These are phyloP conservation scores for Trichosporon faecale DNA, from an alignment of 1,284 basidiomycete genomes.

Conservation along the genomic window DNA sequence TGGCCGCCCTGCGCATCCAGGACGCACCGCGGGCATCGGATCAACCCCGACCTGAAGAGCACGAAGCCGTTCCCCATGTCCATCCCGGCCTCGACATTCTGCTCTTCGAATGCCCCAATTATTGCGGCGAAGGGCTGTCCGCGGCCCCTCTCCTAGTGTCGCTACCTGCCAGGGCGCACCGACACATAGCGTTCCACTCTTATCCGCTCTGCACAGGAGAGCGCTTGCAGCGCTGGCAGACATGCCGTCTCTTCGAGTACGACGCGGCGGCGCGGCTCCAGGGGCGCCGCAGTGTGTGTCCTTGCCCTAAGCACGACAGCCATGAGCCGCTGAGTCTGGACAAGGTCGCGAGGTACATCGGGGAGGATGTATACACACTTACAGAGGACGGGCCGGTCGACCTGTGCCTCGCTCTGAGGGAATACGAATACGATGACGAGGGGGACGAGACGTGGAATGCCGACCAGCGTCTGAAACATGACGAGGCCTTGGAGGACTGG, in stretches of 20 bases:
- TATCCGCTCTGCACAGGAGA: no score
- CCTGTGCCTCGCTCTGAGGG: no score
- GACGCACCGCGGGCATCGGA: not conserved
- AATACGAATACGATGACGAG: not conserved
- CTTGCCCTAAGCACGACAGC: no score
- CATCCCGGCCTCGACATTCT: not conserved
- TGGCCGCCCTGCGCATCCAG: not conserved
- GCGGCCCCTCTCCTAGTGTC: not conserved
- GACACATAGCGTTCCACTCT: not conserved
- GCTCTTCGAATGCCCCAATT: not conserved
- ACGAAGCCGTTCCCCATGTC: not conserved
- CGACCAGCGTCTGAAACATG: not conserved
- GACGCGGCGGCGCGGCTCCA: no score
- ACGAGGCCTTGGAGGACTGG: not conserved
- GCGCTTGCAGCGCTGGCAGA: no score
- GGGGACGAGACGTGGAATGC: no score
- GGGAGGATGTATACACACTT: no score
- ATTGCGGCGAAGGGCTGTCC: not conserved
- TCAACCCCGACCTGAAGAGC: not conserved
- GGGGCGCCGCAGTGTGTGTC: no score
- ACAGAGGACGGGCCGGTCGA: no score
- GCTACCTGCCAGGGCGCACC: not conserved
- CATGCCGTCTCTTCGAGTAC: no score
- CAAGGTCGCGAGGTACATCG: no score
- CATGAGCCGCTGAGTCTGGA: no score